phyloP scores from a whole-genome alignment of 208 protist genomes.

The Trypanosoma cruzi region DNA sequence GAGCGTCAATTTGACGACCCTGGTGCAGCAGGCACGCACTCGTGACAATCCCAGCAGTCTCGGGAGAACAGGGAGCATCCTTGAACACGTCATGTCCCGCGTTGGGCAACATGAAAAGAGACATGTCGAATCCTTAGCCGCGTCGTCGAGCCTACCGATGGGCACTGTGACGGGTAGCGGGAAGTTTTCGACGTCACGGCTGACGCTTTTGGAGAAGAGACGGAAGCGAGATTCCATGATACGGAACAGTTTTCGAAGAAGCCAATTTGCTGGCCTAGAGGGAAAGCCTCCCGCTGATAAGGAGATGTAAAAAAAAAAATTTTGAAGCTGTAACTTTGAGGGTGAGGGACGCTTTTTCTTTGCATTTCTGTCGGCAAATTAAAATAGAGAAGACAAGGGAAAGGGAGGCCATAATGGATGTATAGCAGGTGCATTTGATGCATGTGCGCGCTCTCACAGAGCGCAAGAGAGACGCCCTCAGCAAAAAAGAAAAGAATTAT shows the following conservation, averaged over 20 bases:
- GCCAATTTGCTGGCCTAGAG: not conserved
- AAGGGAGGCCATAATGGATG: not conserved
- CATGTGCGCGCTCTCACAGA: not conserved
- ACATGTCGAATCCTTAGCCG: not conserved
- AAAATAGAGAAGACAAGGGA: not conserved
- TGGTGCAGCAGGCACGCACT: slow-evolving; percentile 14
- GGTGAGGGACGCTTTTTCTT: not conserved
- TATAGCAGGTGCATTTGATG: not conserved
- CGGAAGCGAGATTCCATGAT: slow-evolving; percentile 23
- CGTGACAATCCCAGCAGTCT: not conserved
- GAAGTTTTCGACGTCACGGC: not conserved
- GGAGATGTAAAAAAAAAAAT: slow-evolving; percentile 4
- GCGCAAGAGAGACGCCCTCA: not conserved
- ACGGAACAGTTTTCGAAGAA: slow-evolving; percentile 9
- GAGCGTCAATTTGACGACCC: not conserved
- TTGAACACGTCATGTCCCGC: slow-evolving; percentile 16
- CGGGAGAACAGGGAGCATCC: not conserved
- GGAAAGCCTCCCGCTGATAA: not conserved
- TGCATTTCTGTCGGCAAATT: not conserved
- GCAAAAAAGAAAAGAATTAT: slow-evolving; percentile 2
- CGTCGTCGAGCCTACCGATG: not conserved
- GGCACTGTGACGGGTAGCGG: not conserved
- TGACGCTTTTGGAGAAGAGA: slow-evolving; percentile 22
- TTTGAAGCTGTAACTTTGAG: not conserved
- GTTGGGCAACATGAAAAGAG: not conserved